Evolutionary conservation across 2,329 filamentous ascomycete genomes (phyloP).

Genomic region (Ilyonectria robusta): DNA sequence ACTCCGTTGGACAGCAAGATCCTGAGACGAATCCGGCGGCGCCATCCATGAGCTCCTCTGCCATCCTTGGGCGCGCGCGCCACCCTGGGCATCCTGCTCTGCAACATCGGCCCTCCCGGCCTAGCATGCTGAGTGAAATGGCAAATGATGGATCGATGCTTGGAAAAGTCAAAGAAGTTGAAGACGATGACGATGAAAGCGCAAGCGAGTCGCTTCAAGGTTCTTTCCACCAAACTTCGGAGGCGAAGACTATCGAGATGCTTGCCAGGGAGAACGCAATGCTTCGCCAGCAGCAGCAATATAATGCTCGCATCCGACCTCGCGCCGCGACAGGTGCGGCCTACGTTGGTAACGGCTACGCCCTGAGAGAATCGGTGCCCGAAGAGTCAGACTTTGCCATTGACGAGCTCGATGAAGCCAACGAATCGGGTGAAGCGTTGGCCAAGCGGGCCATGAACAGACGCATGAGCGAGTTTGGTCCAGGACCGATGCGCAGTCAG

Average conservation of each 20-base stretch:
- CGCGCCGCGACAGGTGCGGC: slow-evolving; percentile 70
- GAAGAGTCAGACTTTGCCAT: slow-evolving; percentile 81
- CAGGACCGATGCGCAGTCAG: slow-evolving; percentile 61
- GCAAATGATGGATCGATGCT: slow-evolving; percentile 73
- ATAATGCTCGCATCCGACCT: slow-evolving; percentile 69
- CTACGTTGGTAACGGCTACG: slow-evolving; percentile 71
- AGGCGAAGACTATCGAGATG: slow-evolving; percentile 75
- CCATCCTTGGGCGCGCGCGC: slow-evolving; percentile 67
- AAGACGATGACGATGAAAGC: slow-evolving; percentile 76
- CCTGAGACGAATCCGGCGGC: slow-evolving; percentile 67
- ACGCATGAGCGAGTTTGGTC: slow-evolving; percentile 71
- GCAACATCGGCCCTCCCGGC: slow-evolving; percentile 85
- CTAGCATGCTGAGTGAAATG: slow-evolving; percentile 83
- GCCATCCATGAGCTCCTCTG: slow-evolving; percentile 60
- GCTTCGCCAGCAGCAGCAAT: slow-evolving; percentile 70
- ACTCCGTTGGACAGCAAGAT: slow-evolving; percentile 93
- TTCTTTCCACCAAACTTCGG: slow-evolving; percentile 67
- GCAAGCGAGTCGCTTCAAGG: slow-evolving; percentile 64
- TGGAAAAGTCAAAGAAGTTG: slow-evolving; percentile 79
- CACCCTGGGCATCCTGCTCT: slow-evolving; percentile 74
- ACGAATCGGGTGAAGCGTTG: slow-evolving; percentile 64
- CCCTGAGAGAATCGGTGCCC: slow-evolving; percentile 71
- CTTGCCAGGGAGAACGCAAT: slow-evolving; percentile 75
- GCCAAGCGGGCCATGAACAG: slow-evolving; percentile 63
- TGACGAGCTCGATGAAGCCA: slow-evolving; percentile 76